Conservation (phyloP, 129 eudicot species). For the Scalesia atractyloides region DNA sequence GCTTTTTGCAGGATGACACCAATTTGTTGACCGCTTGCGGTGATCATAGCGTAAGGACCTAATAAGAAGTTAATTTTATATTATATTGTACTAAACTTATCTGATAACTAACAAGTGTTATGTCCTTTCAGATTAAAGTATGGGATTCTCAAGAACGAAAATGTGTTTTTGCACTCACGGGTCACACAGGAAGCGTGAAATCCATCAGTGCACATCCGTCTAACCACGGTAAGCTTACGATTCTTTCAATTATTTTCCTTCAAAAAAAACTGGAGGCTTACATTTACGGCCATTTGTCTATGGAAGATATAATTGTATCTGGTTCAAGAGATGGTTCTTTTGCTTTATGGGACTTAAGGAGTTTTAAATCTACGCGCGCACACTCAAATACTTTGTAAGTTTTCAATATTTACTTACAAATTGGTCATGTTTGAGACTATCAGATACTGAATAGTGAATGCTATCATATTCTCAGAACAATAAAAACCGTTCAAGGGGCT, state of each 20-base stretch:
- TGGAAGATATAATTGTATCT: constrained; percentile 65
- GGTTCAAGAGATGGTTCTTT: constrained; percentile 97
- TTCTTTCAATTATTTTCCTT: neutral
- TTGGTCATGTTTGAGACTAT: neutral
- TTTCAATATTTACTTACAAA: neutral
- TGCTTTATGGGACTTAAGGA: constrained; percentile 90
- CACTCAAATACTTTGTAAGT: constrained; percentile 51
- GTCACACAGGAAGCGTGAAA: constrained; percentile 91
- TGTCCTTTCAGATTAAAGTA: constrained; percentile 58
- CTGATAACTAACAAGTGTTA: constrained; percentile 16
- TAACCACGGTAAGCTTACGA: constrained; percentile 55
- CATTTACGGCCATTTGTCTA: neutral
- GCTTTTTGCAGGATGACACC: constrained; percentile 69
- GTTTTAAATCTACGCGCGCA: constrained; percentile 33
- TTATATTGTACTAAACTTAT: neutral
- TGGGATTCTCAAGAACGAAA: constrained; percentile 78
- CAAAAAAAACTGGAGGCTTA: neutral
- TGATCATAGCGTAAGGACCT: constrained; percentile 79
- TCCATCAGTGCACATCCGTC: constrained; percentile 74
- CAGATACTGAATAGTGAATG: constrained; percentile 12
- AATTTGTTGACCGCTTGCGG: constrained; percentile 76
- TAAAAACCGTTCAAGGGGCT: constrained; percentile 48
- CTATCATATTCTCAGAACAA: constrained; percentile 37
- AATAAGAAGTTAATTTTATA: neutral
- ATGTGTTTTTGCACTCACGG: constrained; percentile 51